Evolutionary conservation across 495 filamentous ascomycete genomes (phyloP), one percentile per base, ranked within the genome.

Genomic region (Articulospora tetracladia): DNA sequence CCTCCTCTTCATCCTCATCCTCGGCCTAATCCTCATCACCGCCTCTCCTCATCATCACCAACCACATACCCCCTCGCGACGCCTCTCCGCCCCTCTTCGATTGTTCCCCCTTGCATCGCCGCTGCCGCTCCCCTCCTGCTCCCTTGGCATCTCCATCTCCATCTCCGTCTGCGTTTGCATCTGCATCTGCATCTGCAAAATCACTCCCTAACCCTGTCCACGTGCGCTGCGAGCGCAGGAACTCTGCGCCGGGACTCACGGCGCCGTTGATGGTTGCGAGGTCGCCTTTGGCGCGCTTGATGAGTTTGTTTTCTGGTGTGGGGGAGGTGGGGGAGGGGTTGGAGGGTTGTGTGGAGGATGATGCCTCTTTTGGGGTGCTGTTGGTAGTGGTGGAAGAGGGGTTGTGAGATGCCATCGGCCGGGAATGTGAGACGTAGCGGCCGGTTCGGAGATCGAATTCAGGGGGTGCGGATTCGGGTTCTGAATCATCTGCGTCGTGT

Each of bases 161-260:
- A 3, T 44, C 17, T 3, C 39, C 39, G 3, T 44, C 39, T 3
- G n/a, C 39, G 22, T 82, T 80, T 36, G 77, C 73, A 15, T 60
- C 65, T 27, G 53, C 64, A 20, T 48, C 59, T n/a, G 39, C 55
- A 11, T 53, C 57, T 0, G 12, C 55, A 60, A 91, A 94, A 71
- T 98, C 94, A 59, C 86, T 95, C 0, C 94, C 95, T 26, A 99
- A 72, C 0, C 94, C 94, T 69, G 86, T 89, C 94, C 94, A 99
- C 7, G 88, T 95, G 58, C 94, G 73, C 66, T 92, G 88, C 12
- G 86, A 88, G 44, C 85, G 81, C 59, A 98, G 71, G 67, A 83
- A 97, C 72, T 96, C 89, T 3, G 95, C 94, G 0, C 89, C 94
- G 3, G 95, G 95, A 24, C 93, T 97, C n/a, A 87, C 76, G 0